Percentiles rank a stretch among this genome's conserved stretches.
Conservation (phyloP, 148 eudicot species). For the Diospyros kaki region DNA sequence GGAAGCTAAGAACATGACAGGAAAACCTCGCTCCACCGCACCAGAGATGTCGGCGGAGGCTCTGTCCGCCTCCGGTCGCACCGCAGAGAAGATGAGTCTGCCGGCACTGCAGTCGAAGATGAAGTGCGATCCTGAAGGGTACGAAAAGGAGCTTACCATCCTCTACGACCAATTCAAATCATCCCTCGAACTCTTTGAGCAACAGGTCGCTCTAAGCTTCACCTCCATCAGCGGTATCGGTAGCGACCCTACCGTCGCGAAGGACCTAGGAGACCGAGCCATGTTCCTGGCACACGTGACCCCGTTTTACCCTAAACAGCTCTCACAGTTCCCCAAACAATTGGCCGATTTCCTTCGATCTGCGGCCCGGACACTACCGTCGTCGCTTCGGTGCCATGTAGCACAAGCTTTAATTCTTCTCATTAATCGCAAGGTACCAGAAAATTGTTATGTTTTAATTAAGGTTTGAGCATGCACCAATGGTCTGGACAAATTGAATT, state of each 20-base stretch:
- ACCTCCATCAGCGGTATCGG: constrained; percentile 65
- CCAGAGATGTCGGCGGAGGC: constrained; percentile 32
- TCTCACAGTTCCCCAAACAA: constrained; percentile 48
- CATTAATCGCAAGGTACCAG: constrained; percentile 64
- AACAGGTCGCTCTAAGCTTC: constrained; percentile 76
- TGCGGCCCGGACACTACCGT: constrained; percentile 51
- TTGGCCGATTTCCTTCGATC: constrained; percentile 44
- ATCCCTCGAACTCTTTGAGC: constrained; percentile 64
- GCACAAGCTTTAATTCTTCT: constrained; percentile 73
- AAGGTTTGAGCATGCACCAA: not conserved
- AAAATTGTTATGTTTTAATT: no score
- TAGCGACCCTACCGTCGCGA: constrained; percentile 56
- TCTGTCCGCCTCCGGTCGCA: constrained; percentile 53
- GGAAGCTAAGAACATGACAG: constrained; percentile 15
- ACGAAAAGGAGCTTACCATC: constrained; percentile 46
- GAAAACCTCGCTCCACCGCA: constrained; percentile 8
- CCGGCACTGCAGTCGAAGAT: constrained; percentile 77
- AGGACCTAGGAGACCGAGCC: constrained; percentile 65
- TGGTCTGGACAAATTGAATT: not conserved
- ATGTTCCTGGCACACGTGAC: constrained; percentile 82
- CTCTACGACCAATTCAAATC: constrained; percentile 74
- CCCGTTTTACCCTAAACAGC: constrained; percentile 53
- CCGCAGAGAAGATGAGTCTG: constrained; percentile 56
- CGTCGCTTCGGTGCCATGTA: constrained; percentile 51
- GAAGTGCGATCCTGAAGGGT: constrained; percentile 88